Percentiles rank a stretch among this genome's conserved stretches.
These are phyloP conservation scores for Coemansia furcata DNA, from an alignment of 192 early-diverging fungal genomes.

Conservation along the genomic window DNA sequence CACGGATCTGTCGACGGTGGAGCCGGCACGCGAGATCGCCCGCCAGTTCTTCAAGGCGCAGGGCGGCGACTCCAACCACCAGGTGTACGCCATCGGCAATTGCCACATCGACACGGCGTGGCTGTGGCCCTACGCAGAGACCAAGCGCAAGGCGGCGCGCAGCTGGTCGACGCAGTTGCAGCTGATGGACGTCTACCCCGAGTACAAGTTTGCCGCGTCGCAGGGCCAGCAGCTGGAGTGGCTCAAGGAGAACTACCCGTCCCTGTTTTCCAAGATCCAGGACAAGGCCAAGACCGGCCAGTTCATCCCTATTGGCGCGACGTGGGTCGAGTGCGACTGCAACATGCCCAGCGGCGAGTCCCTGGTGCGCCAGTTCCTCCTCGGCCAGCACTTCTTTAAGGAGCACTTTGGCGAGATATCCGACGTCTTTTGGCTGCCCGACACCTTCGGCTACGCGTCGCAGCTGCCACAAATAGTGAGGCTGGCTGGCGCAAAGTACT, in stretches of 20 bases:
- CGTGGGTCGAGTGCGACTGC: conserved; percentile 99
- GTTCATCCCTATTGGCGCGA: conserved; percentile 91
- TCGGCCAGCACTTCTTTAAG: conserved; percentile 87
- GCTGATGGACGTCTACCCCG: conserved; percentile 86
- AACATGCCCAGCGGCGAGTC: conserved; percentile 95
- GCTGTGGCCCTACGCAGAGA: conserved; percentile 96
- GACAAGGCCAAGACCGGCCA: conserved; percentile 65
- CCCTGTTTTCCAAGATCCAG: conserved; percentile 74
- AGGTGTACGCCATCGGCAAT: conserved; percentile 88
- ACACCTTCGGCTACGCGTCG: conserved; percentile 87
- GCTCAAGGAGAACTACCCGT: conserved; percentile 80
- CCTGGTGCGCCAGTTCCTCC: conserved; percentile 87
- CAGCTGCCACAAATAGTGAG: conserved; percentile 89
- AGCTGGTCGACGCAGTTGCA: conserved; percentile 76
- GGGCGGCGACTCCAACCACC: conserved; percentile 58
- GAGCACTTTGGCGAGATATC: conserved; percentile 67
- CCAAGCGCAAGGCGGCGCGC: conserved; percentile 85
- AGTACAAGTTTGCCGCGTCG: conserved; percentile 86
- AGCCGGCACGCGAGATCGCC: conserved; percentile 52
- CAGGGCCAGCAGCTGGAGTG: conserved; percentile 97
- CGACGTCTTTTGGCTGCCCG: conserved; percentile 89
- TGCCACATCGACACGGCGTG: conserved; percentile 90
- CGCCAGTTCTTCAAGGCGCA: conserved; percentile 66
- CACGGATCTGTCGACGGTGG: conserved; percentile 46
- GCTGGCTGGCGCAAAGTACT: conserved; percentile 77